Evolutionary conservation across 2,329 filamentous ascomycete genomes (phyloP), one percentile per base, ranked within the genome.

Genomic region (Fusarium sp.): DNA sequence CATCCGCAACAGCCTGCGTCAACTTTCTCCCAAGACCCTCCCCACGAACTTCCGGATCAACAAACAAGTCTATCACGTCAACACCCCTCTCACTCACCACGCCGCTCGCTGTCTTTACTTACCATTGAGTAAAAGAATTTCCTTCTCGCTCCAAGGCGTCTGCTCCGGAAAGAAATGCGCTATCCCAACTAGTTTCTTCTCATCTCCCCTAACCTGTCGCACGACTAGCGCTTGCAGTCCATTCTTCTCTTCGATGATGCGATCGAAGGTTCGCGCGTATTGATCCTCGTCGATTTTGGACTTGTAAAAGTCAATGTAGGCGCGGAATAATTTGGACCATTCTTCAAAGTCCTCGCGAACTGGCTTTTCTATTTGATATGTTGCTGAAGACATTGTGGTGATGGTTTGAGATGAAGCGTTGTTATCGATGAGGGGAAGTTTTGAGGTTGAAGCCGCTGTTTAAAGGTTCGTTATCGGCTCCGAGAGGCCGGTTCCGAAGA

Each of bases 101-200:
- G 3, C 1, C 0, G 3, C 2, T 10, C 0, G 3, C 2, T 10
- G 4, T 27, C 3, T 9, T 2, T 7, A 7, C 60, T n/a, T 39
- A 64, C 70, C 70, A n/a, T 73, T 73, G 0, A 73, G 37, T 3
- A 68, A 14, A 5, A 73, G 49, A 21, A 73, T 73, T 16, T 73
- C 18, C 27, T 68, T 73, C 29, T 73, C 70, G 10, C 49, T 73
- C 70, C 70, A 73, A 2, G 70, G 58, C 4, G 70, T 68, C n/a
- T 73, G 70, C 25, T 73, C 62, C 11, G 70, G 66, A 19, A 73
- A 73, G 66, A 73, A 73, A 29, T 73, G 70, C 1, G 70, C 66
- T 3, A 73, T 25, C 10, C 70, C 70, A 2, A 73, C 70, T 6
- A 71, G 4, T 0, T 33, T 51, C 10, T 39, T 51, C 7, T 61